Conservation (phyloP, 2,329 filamentous ascomycete species). For the Phyllosticta paracitricarpa region DNA sequence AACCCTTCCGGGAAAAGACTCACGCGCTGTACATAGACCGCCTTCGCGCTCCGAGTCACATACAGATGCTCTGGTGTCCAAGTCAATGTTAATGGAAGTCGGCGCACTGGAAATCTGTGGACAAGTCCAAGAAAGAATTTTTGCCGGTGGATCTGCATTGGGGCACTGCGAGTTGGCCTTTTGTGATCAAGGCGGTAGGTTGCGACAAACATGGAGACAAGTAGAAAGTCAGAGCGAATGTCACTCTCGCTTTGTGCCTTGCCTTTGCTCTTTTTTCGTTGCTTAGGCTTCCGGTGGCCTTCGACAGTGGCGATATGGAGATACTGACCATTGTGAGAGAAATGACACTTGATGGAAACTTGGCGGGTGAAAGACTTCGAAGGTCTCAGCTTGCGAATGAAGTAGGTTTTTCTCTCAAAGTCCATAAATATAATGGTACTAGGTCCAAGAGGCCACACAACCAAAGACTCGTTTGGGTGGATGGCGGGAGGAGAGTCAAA, state of each 20-base stretch:
- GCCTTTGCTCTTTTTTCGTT: not conserved
- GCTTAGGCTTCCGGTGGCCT: not conserved
- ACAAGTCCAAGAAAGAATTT: conserved; percentile 7
- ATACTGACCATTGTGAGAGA: conserved; percentile 9
- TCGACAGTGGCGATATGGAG: conserved; percentile 13
- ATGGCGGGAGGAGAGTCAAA: conserved; percentile 12
- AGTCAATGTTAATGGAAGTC: conserved; percentile 10
- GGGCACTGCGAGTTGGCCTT: not conserved
- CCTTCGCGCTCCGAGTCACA: conserved; percentile 6
- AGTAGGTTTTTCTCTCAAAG: conserved; percentile 8
- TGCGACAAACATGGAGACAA: conserved; percentile 7
- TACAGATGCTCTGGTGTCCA: conserved; percentile 12
- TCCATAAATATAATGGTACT: conserved; percentile 12
- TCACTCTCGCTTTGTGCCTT: not conserved
- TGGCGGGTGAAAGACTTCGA: conserved; percentile 5
- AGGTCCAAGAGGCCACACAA: conserved; percentile 12
- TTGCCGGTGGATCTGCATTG: conserved; percentile 10
- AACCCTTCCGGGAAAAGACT: not conserved
- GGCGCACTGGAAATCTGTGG: not conserved
- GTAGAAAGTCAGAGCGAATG: not conserved
- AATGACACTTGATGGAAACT: conserved; percentile 13
- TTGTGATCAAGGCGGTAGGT: not conserved
- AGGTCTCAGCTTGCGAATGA: conserved; percentile 8
- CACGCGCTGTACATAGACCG: conserved; percentile 1
- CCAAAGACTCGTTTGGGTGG: conserved; percentile 10